These are phyloP conservation scores for Tetrahymena malaccensis DNA, from an alignment of 73 alveolate genomes.

Conservation along the genomic window DNA sequence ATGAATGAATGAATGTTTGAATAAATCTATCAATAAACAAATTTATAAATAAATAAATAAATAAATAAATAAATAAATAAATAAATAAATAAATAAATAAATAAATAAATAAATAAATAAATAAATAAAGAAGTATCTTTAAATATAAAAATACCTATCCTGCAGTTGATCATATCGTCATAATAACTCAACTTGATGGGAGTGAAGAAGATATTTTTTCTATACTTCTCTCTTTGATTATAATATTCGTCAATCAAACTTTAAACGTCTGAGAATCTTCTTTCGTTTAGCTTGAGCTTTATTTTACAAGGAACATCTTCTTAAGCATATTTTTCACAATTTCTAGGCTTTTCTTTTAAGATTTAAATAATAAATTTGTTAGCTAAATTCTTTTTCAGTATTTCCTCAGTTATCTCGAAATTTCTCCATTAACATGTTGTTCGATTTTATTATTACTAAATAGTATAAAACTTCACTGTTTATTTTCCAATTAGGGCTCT, in stretches of 20 bases:
- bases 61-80: no score
- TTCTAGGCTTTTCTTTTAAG: neutral
- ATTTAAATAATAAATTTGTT: neutral
- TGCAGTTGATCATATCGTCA: neutral
- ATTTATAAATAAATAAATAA: no score
- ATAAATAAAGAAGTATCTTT: neutral
- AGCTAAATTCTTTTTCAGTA: neutral
- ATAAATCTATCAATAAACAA: no score
- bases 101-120: neutral
- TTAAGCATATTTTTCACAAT: neutral
- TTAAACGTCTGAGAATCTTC: neutral
- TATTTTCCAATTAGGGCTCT: neutral
- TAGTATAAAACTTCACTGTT: neutral
- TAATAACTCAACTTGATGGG: neutral
- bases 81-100: no score
- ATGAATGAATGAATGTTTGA: no score
- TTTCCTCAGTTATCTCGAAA: neutral
- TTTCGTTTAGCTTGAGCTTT: neutral
- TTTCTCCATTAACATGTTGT: neutral
- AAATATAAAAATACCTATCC: neutral
- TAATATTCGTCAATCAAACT: neutral
- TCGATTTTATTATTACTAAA: no score
- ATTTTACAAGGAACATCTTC: neutral
- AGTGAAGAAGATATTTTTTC: neutral
- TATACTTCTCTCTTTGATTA: neutral